A percentile compares a stretch with the other conserved stretches of the same genome.
These are phyloP conservation scores for Chionographis japonica DNA, from an alignment of 106 monocot genomes.

Conservation along the genomic window DNA sequence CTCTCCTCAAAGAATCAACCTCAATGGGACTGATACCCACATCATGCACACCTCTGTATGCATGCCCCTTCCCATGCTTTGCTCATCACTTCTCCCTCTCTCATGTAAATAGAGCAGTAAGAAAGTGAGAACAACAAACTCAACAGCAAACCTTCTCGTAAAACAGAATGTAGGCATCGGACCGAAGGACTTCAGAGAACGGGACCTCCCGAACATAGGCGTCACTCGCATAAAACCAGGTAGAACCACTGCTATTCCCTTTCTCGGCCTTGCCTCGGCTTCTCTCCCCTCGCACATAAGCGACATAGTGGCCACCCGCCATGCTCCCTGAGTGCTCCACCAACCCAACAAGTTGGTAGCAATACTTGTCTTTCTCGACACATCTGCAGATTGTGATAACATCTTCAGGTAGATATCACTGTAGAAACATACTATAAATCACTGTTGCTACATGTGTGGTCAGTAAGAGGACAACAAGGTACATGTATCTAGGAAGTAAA, in stretches of 20 bases:
- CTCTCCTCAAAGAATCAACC: too few relatives aligned
- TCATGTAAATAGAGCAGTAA: not conserved
- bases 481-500: not conserved
- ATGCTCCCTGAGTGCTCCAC: constrained; percentile 75
- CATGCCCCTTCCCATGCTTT: too few relatives aligned
- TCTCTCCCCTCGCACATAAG: constrained; percentile 57
- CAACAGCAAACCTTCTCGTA: constrained; percentile 40
- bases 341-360: constrained; percentile 55
- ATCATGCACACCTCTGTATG: too few relatives aligned
- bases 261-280: constrained; percentile 6
- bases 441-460: not conserved
- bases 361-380: constrained; percentile 18
- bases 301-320: constrained; percentile 68
- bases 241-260: not conserved
- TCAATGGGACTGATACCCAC: too few relatives aligned
- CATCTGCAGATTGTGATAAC: constrained; percentile 29
- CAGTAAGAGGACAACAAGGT: not conserved
- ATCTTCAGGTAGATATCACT: too few relatives aligned
- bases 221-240: constrained; percentile 80
- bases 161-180: constrained; percentile 83
- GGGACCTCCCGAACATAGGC: constrained; percentile 48
- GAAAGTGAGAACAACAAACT: not conserved
- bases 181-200: constrained; percentile 54
- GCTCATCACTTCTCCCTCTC: too few relatives aligned
- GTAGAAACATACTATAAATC: too few relatives aligned